A percentile compares a stretch with the other conserved stretches of the same genome.
Conservation (phyloP, 495 filamentous ascomycete species). For the Penicillium lividum region DNA sequence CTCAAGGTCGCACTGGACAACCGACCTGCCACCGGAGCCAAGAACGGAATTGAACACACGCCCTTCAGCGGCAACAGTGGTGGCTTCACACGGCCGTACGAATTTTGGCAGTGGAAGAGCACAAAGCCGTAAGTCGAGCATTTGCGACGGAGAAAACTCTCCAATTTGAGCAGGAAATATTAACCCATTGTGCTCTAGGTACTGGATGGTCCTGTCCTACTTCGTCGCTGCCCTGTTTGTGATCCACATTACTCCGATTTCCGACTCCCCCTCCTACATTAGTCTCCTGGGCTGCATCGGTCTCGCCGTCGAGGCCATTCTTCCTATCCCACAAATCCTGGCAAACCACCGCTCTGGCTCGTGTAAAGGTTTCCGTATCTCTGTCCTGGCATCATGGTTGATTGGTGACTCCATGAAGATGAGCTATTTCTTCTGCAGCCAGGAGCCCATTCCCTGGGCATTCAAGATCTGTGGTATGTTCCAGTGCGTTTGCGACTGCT, state of each 20-base stretch:
- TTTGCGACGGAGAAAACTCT: background rate
- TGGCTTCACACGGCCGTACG: constrained; percentile 64
- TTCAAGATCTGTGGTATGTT: constrained; percentile 94
- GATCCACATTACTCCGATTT: constrained; percentile 69
- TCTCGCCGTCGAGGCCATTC: constrained; percentile 84
- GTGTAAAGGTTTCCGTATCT: constrained; percentile 87
- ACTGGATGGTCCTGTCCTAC: constrained; percentile 83
- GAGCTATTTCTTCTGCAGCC: constrained; percentile 83
- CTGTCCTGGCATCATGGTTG: constrained; percentile 85
- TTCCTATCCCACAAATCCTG: constrained; percentile 87
- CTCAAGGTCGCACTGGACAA: constrained; percentile 90
- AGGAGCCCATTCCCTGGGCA: constrained; percentile 70
- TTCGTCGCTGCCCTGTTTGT: constrained; percentile 64
- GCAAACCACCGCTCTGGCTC: constrained; percentile 75
- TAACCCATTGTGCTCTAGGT: constrained; percentile 47
- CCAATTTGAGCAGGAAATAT: background rate
- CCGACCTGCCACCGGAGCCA: constrained; percentile 65
- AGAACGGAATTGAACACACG: constrained; percentile 52
- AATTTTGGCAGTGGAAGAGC: constrained; percentile 92
- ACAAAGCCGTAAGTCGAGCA: constrained; percentile 65
- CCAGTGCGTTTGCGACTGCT: constrained; percentile 81
- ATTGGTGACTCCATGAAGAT: constrained; percentile 94
- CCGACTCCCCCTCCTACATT: constrained; percentile 66
- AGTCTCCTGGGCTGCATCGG: constrained; percentile 74
- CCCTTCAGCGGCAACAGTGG: constrained; percentile 34